These are phyloP conservation scores for Phytophthora uliginosa DNA, from an alignment of 352 stramenopile genomes.

Conservation along the genomic window DNA sequence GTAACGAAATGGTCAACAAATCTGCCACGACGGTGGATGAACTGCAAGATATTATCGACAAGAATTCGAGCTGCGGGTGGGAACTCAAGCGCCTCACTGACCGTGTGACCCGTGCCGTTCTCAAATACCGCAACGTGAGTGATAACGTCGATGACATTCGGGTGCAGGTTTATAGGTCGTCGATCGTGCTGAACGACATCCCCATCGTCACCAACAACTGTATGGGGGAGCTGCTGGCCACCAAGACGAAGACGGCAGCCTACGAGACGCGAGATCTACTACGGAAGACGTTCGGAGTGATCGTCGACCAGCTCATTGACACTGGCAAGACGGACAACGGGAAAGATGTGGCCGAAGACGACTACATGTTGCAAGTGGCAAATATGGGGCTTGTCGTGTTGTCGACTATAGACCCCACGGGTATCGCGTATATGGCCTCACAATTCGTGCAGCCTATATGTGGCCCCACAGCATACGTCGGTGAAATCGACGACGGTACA, in stretches of 20 bases:
- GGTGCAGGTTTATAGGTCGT: constrained; percentile 35
- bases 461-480: constrained; percentile 49
- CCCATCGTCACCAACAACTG: constrained; percentile 42
- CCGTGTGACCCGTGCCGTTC: constrained; percentile 24
- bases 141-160: constrained; percentile 17
- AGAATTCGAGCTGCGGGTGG: constrained; percentile 35
- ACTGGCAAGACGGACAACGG: constrained; percentile 34
- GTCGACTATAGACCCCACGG: constrained; percentile 50
- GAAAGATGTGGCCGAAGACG: constrained; percentile 30
- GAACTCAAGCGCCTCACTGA: constrained; percentile 39
- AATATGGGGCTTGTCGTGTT: constrained; percentile 40
- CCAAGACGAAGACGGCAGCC: constrained; percentile 18
- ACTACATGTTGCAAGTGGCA: constrained; percentile 44
- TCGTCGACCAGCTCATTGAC: constrained; percentile 40
- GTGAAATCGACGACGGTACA: constrained; percentile 55
- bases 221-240: constrained; percentile 28
- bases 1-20: constrained; percentile 11
- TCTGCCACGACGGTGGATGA: constrained; percentile 24
- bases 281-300: constrained; percentile 40
- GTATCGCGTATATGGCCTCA: constrained; percentile 53
- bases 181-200: constrained; percentile 44
- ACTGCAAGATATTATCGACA: constrained; percentile 24
- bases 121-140: constrained; percentile 23
- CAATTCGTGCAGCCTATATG: constrained; percentile 67
- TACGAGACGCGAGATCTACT: constrained; percentile 37